phyloP scores from a whole-genome alignment of 192 early-diverging fungal genomes.

The Borealophlyctis nickersoniae region DNA sequence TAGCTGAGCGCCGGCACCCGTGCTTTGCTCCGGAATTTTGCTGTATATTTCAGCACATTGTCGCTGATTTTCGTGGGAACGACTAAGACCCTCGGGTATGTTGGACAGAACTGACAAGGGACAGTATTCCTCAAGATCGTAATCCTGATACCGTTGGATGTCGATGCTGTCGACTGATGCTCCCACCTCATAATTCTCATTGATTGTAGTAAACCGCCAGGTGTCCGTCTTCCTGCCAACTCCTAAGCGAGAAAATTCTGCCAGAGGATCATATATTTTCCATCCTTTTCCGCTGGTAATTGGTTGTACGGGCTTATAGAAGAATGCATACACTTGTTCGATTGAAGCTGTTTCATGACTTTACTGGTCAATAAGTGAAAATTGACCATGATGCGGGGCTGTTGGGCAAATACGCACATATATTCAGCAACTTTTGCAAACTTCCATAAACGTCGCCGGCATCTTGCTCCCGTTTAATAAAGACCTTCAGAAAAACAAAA shows the following conservation, averaged over 20 bases:
- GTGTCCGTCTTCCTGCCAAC: conserved; percentile 56
- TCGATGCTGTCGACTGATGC: background rate
- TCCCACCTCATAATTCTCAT: conserved; percentile 69
- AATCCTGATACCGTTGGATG: conserved; percentile 1
- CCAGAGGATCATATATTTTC: conserved; percentile 69
- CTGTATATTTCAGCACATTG: conserved; percentile 81
- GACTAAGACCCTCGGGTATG: conserved; percentile 78
- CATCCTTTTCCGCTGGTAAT: conserved; percentile 45
- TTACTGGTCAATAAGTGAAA: background rate
- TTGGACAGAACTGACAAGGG: conserved; percentile 70
- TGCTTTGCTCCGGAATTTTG: conserved; percentile 83
- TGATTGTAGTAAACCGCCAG: conserved; percentile 80
- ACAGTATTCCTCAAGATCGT: background rate
- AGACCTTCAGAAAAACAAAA: conserved; percentile 73
- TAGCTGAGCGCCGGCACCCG: conserved; percentile 88
- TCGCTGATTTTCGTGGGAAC: conserved; percentile 90
- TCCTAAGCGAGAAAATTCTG: conserved; percentile 84
- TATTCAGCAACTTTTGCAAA: conserved; percentile 77
- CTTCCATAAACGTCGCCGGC: conserved; percentile 73
- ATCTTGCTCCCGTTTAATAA: conserved; percentile 63
- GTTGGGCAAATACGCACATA: conserved; percentile 42
- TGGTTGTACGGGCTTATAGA: conserved; percentile 50
- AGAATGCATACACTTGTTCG: conserved; percentile 77
- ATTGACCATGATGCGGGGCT: background rate
- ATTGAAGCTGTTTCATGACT: conserved; percentile 47